Percentiles rank a stretch among this genome's conserved stretches.
phyloP scores from a whole-genome alignment of 495 filamentous ascomycete species.

The Polyplosphaeria fusca region DNA sequence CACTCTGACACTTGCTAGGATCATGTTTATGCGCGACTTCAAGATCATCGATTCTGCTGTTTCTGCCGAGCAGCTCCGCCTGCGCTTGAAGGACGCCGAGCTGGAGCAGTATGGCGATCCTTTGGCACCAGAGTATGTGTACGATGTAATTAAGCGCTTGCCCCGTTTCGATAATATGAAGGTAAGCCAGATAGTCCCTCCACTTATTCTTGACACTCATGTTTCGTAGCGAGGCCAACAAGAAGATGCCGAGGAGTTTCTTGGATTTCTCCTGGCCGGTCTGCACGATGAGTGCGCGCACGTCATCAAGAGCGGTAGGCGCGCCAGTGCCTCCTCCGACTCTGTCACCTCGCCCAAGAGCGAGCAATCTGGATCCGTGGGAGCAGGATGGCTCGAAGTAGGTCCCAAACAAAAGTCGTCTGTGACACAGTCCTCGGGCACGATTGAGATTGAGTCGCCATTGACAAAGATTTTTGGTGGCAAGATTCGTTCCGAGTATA shows the following conservation, averaged over 20 bases:
- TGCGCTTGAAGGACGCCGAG: constrained; percentile 73
- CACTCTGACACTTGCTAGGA: constrained; percentile 51
- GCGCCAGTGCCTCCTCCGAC: constrained; percentile 42
- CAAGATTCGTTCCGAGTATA: constrained; percentile 83
- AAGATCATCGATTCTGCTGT: constrained; percentile 73
- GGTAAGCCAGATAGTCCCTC: constrained; percentile 51
- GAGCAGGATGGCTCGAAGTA: constrained; percentile 85
- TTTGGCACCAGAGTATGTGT: constrained; percentile 92
- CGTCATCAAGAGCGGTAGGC: constrained; percentile 54
- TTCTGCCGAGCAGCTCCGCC: constrained; percentile 67
- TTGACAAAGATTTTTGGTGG: constrained; percentile 94
- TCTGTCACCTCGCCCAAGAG: constrained; percentile 43
- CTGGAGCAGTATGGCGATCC: constrained; percentile 87
- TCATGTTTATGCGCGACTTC: constrained; percentile 96
- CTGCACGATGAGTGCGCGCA: constrained; percentile 88
- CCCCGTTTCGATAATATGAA: constrained; percentile 90
- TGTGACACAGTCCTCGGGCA: constrained; percentile 82
- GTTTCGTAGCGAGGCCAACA: constrained; percentile 76
- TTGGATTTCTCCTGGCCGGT: constrained; percentile 88
- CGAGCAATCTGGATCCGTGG: constrained; percentile 29
- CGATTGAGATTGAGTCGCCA: constrained; percentile 68
- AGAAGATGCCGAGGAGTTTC: constrained; percentile 96
- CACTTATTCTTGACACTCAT: constrained; percentile 34
- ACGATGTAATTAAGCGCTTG: constrained; percentile 81
- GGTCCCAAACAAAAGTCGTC: constrained; percentile 85